A percentile compares a stretch with the other conserved stretches of the same genome.
phyloP scores from a whole-genome alignment of 805 yeast species.

The Metschnikowia continentalis region DNA sequence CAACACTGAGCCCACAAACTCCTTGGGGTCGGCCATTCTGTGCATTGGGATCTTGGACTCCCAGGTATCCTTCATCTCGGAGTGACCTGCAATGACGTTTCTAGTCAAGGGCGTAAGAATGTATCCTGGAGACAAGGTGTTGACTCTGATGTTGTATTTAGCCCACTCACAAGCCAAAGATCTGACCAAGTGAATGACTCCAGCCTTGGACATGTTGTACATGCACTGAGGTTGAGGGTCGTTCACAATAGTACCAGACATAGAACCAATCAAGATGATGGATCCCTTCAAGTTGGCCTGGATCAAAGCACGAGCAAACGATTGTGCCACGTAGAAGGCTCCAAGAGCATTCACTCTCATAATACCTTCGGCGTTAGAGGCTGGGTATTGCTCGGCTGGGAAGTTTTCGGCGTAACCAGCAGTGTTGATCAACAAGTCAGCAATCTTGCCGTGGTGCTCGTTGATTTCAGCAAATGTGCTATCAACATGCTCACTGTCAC shows the following conservation, averaged over 20 bases:
- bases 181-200: conserved; percentile 74
- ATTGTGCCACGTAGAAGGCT: conserved; percentile 67
- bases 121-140: conserved; percentile 77
- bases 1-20: conserved; percentile 71
- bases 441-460: conserved; percentile 55
- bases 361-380: conserved; percentile 61
- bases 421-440: conserved; percentile 65
- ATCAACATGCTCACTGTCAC: conserved; percentile 58
- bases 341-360: conserved; percentile 73
- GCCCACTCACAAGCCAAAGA: conserved; percentile 84
- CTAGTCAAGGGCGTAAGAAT: conserved; percentile 75
- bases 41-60: conserved; percentile 68
- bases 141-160: conserved; percentile 66
- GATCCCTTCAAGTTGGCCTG: conserved; percentile 55
- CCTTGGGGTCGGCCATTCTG: conserved; percentile 83
- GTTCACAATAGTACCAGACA: conserved; percentile 74
- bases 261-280: conserved; percentile 67
- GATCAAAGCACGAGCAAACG: conserved; percentile 66
- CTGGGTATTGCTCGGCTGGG: conserved; percentile 74
- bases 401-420: conserved; percentile 86
- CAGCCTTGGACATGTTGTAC: conserved; percentile 84
- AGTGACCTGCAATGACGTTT: conserved; percentile 59
- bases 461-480: conserved; percentile 49
- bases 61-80: conserved; percentile 67
- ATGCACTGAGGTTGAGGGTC: conserved; percentile 78